Base-by-base conservation (phyloP, 1,284 basidiomycete genomes). In the Exsudoporus floridanus region DNA sequence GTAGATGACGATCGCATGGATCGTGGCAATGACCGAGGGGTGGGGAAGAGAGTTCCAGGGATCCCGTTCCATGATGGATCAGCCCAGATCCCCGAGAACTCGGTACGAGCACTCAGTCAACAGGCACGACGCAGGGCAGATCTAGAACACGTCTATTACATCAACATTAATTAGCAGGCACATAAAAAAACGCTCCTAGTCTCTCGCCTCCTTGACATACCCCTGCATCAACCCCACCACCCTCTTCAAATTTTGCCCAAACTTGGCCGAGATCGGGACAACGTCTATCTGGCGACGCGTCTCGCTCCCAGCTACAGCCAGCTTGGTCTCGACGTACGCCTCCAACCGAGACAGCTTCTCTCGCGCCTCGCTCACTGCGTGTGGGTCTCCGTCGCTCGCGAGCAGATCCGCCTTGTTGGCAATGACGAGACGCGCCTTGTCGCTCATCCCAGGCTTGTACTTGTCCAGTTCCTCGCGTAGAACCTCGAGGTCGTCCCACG, bases 401-500 rank as follows among this genome's bases (percentile, higher is more conserved):
- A 94, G 78, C 39, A 90, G 69, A 71, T 99, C 96, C 0, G 93
- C 94, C 73, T 99, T 98, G 77, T 98, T 99, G 18, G 94, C 90
- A 21, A 98, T 78, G 25, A 99, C 87, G 63, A 96, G 76, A 25
- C 86, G 79, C 10, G 83, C 90, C 59, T 89, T 87, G 18, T 71
- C 65, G 57, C 87, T 88, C 74, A 98, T 83, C 1, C 90, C 92
- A 2, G 79, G 73, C 65, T 91, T 83, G 71, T 97, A 95, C 53
- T 82, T 84, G 64, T 97, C 92, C 27, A 97, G 76, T 71, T 98
- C 94, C 27, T 85, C 80, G 34, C 80, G 78, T 5, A 98, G 77
- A 7, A 88, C 78, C 4, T 72, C 63, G 18, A 98, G 75, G 53
- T 95, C 92, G 16, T 87, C 80, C 79, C 85, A 89, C 1, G 92